These are phyloP conservation scores for Diaporthe sp. DNA, from an alignment of 2,329 filamentous ascomycete genomes.

Conservation along the genomic window DNA sequence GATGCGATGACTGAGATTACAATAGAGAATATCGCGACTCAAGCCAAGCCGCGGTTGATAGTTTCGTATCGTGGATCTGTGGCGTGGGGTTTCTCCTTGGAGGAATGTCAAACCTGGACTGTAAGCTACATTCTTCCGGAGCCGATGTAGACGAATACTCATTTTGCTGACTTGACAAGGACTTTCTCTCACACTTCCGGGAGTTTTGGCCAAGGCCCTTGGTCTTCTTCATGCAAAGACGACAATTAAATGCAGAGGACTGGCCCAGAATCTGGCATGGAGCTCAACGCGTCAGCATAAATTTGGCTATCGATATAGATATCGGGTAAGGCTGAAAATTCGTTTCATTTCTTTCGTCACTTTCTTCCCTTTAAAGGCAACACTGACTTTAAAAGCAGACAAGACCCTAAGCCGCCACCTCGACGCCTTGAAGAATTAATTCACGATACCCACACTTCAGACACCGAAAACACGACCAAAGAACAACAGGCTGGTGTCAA, in stretches of 20 bases:
- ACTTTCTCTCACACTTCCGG: not conserved
- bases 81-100: not conserved
- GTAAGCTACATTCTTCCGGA: not conserved
- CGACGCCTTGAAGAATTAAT: not conserved
- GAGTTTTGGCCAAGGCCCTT: not conserved
- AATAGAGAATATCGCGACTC: not conserved
- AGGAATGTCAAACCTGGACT: not conserved
- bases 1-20: not conserved
- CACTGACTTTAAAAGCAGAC: not conserved
- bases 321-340: not conserved
- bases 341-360: no score
- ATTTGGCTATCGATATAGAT: not conserved
- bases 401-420: not conserved
- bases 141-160: not conserved
- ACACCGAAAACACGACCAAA: not conserved
- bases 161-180: not conserved
- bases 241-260: not conserved
- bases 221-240: not conserved
- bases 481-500: not conserved
- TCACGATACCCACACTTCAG: not conserved
- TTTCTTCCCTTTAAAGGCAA: no score
- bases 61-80: not conserved
- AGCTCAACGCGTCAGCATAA: not conserved
- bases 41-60: not conserved
- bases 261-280: slow-evolving; percentile 1